Evolutionary conservation across 2,329 filamentous ascomycete species (phyloP).

Genomic region (Fusarium graminum): DNA sequence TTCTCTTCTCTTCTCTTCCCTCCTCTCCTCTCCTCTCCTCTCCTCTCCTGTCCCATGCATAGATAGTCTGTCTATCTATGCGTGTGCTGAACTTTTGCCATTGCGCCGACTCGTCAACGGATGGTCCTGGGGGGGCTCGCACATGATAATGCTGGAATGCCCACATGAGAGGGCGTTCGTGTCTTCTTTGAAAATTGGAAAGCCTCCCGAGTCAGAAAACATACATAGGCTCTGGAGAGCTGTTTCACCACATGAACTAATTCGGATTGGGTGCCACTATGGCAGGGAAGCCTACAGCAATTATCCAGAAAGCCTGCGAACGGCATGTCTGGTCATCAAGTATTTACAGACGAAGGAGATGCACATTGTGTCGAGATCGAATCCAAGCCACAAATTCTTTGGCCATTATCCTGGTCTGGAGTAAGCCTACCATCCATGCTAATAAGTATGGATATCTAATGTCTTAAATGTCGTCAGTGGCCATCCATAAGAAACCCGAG

Average conservation of each 20-base stretch:
- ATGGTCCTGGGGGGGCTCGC: slow-evolving; percentile 3
- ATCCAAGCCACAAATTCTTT: slow-evolving; percentile 7
- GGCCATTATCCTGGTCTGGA: slow-evolving; percentile 19
- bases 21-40: neutral
- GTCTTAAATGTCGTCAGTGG: slow-evolving; percentile 12
- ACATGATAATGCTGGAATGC: slow-evolving; percentile 14
- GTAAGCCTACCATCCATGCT: slow-evolving; percentile 6
- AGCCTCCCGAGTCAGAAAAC: slow-evolving; percentile 7
- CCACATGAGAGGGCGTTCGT: slow-evolving; percentile 8
- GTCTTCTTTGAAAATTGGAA: slow-evolving; percentile 3
- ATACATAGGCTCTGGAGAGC: neutral
- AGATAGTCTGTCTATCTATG: slow-evolving; percentile 4
- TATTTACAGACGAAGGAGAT: slow-evolving; percentile 2
- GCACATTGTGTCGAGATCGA: neutral
- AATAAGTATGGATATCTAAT: neutral
- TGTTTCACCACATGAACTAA: slow-evolving; percentile 15
- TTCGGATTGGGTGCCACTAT: slow-evolving; percentile 42
- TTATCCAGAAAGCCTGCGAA: slow-evolving; percentile 9
- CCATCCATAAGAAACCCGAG: slow-evolving; percentile 15
- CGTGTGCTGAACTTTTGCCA: slow-evolving; percentile 16
- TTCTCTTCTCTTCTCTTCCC: neutral
- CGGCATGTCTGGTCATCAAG: slow-evolving; percentile 18
- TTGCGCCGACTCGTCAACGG: neutral
- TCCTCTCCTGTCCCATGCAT: slow-evolving; percentile 21
- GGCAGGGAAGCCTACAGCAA: slow-evolving; percentile 21